Evolutionary conservation across 2,329 filamentous ascomycete species (phyloP).

Genomic region (Penicillium paneum): DNA sequence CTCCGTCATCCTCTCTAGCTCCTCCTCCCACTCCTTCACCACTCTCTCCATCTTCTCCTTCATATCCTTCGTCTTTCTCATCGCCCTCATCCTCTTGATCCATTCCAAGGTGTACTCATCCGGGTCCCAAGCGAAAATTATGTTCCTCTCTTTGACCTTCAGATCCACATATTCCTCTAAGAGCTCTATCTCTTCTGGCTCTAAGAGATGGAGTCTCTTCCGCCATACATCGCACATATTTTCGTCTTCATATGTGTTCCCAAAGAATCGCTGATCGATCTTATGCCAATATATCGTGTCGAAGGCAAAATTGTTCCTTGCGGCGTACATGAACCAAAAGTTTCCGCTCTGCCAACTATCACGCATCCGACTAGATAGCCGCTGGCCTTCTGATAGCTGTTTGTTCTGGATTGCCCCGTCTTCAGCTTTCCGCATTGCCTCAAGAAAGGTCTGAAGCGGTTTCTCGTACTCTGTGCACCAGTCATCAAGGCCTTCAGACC

Average conservation of each 20-base stretch:
- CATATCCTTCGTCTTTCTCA: no score
- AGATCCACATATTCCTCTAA: not conserved
- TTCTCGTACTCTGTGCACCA: constrained; percentile 15
- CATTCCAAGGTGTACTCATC: not conserved
- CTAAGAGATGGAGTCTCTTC: not conserved
- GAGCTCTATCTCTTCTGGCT: not conserved
- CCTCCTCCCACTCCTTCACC: no score
- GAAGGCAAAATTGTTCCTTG: constrained; percentile 12
- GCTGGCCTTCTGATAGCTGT: not conserved
- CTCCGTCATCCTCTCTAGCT: no score
- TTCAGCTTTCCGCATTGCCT: constrained; percentile 5
- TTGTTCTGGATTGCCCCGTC: not conserved
- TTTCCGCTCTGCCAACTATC: not conserved
- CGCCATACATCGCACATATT: not conserved
- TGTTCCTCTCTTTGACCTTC: not conserved
- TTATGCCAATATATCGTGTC: constrained; percentile 9
- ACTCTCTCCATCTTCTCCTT: no score
- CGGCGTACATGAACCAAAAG: not conserved
- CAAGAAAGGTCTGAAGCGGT: constrained; percentile 17
- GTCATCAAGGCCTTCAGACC: constrained; percentile 18
- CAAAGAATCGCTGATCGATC: constrained; percentile 13
- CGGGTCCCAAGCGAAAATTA: not conserved
- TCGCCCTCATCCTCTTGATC: no score
- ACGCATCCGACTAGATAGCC: constrained; percentile 12
- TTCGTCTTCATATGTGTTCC: not conserved